Evolutionary conservation across 1,139 yeast species (phyloP), one percentile per base, ranked within the genome.

Genomic region (Candida tetrigidarum): DNA sequence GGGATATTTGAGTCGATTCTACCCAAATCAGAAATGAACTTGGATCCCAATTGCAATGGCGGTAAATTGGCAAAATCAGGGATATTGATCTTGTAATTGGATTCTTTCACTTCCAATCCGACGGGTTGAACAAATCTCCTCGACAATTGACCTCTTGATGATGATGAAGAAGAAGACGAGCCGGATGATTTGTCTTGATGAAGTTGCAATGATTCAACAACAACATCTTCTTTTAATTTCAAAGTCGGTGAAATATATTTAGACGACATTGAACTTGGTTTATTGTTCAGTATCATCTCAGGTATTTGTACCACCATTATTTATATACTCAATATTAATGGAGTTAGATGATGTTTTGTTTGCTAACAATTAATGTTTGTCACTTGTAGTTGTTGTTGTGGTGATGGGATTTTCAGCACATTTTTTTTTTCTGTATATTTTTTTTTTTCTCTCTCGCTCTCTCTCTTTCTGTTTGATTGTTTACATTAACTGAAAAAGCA

Each of bases 1-100:
- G 80, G 80, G 12, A 72, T 66, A 68, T 67, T 69, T 30, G 76
- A 67, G 51, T 75, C 80, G 43, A 74, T 71, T 47, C 69, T 71
- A 53, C 67, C 71, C 53, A 74, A 62, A 51, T 74, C 78, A 19
- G 74, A 60, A 51, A 75, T 71, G 56, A 72, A 74, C 55, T 72
- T 74, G 43, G 66, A 64, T 4, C 78, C 76, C 50, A 75, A 60
- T 52, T 69, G 66, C 40, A 73, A 63, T 8, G 80, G 80, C 15
- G 76, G 64, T 49, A 74, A 63, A 43, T 63, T 71, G 42, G 74
- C 66, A 51, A 74, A 74, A 57, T 71, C 73, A 36, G 78, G 75
- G 19, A 75, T 69, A 46, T 65, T 69, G 47, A 74, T 67, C 54
- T 72, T 73, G 54, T 75, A 74, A 55, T 67, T 72, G 43, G 71